Evolutionary conservation across 805 yeast genomes (phyloP).

Genomic region (Wickerhamiella cacticola): DNA sequence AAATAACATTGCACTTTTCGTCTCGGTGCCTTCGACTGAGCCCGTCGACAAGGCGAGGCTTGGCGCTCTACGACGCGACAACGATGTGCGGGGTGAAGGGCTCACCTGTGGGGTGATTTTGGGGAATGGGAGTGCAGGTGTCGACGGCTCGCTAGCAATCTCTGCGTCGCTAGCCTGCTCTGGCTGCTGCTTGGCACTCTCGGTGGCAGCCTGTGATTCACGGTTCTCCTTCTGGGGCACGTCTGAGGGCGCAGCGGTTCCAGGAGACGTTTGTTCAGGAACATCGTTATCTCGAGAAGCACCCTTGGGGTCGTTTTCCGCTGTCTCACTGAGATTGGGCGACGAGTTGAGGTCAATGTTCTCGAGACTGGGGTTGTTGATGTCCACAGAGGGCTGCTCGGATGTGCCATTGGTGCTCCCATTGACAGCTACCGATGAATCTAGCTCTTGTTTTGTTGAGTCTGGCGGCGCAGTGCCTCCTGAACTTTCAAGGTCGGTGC

Average conservation of each 20-base stretch:
- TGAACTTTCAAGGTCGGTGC: constrained; percentile 4
- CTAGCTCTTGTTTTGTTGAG: neutral
- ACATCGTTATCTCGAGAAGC: too few relatives aligned
- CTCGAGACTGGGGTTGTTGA: constrained; percentile 8
- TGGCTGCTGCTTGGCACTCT: too few relatives aligned
- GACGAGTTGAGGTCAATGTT: constrained; percentile 4
- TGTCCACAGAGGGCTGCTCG: neutral
- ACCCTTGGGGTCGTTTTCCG: neutral
- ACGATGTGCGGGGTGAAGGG: constrained; percentile 8
- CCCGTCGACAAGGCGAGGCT: constrained; percentile 24
- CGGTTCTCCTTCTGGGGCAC: too few relatives aligned
- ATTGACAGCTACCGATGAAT: neutral
- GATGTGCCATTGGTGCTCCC: neutral
- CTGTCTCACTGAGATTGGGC: neutral
- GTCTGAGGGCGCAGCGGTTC: too few relatives aligned
- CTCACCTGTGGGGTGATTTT: neutral
- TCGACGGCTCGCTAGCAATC: neutral
- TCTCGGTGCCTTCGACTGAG: constrained; percentile 23
- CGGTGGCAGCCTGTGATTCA: too few relatives aligned
- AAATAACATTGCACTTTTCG: constrained; percentile 32
- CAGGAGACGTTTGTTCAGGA: too few relatives aligned
- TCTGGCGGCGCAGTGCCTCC: constrained; percentile 2
- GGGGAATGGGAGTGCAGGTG: neutral
- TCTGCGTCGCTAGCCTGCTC: too few relatives aligned
- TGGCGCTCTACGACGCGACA: constrained; percentile 8